A percentile compares a stretch with the other conserved stretches of the same genome.
These are phyloP conservation scores for Macrolepiota albuminosa DNA, from an alignment of 768 basidiomycete species.

Conservation along the genomic window DNA sequence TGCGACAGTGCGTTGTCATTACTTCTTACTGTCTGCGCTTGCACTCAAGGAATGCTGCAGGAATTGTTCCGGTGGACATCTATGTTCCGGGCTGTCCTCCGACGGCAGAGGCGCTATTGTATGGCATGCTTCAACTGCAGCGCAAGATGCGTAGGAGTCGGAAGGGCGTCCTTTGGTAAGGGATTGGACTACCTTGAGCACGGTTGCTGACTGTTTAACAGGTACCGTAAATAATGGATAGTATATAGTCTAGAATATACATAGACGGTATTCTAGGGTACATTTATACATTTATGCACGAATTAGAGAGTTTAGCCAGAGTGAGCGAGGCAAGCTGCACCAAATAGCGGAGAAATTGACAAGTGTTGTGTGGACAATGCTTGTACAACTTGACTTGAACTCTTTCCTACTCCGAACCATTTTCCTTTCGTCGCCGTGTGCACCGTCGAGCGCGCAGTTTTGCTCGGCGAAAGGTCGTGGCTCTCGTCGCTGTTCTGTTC, in stretches of 20 bases:
- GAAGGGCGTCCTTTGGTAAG: constrained; percentile 83
- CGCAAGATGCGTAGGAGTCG: constrained; percentile 91
- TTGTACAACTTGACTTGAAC: not conserved
- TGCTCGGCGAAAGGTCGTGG: not conserved
- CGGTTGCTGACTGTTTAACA: constrained; percentile 17
- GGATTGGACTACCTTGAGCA: not conserved
- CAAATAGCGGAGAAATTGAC: constrained; percentile 15
- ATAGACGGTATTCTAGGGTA: constrained; percentile 8
- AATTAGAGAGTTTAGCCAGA: not conserved
- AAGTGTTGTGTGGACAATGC: constrained; percentile 10
- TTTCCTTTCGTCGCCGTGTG: not conserved
- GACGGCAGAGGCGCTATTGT: constrained; percentile 94
- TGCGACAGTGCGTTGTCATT: constrained; percentile 73
- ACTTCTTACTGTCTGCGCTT: not conserved
- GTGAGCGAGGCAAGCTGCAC: constrained; percentile 9
- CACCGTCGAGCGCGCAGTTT: not conserved
- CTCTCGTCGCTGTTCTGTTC: not conserved
- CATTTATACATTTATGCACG: not conserved
- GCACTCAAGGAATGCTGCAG: constrained; percentile 29
- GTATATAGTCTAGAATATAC: constrained; percentile 2
- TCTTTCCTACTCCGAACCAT: not conserved
- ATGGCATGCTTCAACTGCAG: constrained; percentile 95
- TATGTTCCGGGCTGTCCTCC: constrained; percentile 96
- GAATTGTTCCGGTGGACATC: constrained; percentile 97
- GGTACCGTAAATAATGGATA: constrained; percentile 51